Evolutionary conservation across 352 stramenopile species (phyloP).

Genomic region (Aphanomyces euteiches): DNA sequence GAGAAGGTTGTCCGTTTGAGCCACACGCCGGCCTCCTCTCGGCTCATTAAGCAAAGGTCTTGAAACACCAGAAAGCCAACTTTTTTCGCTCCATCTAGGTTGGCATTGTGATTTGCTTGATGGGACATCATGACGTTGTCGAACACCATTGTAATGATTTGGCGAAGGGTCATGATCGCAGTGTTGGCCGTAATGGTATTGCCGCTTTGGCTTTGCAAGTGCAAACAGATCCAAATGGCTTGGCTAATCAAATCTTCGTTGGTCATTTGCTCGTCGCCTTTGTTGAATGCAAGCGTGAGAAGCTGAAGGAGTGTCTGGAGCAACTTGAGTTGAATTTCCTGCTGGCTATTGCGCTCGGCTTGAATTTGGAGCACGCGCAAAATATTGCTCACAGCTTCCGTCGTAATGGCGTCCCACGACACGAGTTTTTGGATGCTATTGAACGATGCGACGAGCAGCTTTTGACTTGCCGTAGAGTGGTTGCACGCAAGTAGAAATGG

Average conservation of each 20-base stretch:
- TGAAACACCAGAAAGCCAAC: slow-evolving; percentile 83
- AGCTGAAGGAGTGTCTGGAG: slow-evolving; percentile 86
- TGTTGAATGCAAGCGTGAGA: slow-evolving; percentile 54
- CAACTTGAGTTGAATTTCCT: slow-evolving; percentile 85
- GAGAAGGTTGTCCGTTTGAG: slow-evolving; percentile 76
- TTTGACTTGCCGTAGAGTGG: slow-evolving; percentile 92
- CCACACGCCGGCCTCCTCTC: slow-evolving; percentile 78
- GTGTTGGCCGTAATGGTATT: slow-evolving; percentile 79
- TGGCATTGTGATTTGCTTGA: slow-evolving; percentile 20
- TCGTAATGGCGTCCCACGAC: slow-evolving; percentile 92
- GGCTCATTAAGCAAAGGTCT: slow-evolving; percentile 82
- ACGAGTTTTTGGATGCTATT: slow-evolving; percentile 94
- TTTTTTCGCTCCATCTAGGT: slow-evolving; percentile 46
- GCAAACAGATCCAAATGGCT: slow-evolving; percentile 84
- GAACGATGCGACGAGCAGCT: slow-evolving; percentile 92
- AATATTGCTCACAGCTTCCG: slow-evolving; percentile 92
- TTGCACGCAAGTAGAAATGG: slow-evolving; percentile 97
- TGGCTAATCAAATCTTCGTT: slow-evolving; percentile 86
- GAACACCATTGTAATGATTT: slow-evolving; percentile 84
- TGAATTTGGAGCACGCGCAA: slow-evolving; percentile 95
- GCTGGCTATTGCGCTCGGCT: slow-evolving; percentile 80
- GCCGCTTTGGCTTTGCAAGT: slow-evolving; percentile 69
- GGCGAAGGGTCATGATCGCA: slow-evolving; percentile 82
- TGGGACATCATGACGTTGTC: slow-evolving; percentile 66
- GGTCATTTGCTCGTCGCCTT: slow-evolving; percentile 31